phyloP scores from a whole-genome alignment of 2,329 filamentous ascomycete genomes.

The Trichoderma asperellum region DNA sequence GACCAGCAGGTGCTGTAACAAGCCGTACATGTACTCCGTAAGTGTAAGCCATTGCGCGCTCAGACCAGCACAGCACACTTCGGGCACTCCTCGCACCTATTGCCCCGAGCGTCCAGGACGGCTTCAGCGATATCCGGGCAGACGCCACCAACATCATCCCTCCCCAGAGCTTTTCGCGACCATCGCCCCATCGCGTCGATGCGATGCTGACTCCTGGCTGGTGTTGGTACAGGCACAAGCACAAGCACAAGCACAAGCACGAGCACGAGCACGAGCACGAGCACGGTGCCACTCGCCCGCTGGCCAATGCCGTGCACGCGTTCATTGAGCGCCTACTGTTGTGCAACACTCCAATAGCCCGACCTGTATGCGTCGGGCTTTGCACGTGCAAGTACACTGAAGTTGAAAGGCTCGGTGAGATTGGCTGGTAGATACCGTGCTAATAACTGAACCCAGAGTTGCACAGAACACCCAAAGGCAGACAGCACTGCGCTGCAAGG shows the following conservation, averaged over 20 bases:
- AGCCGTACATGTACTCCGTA: no score
- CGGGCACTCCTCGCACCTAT: background rate
- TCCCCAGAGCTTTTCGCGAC: background rate
- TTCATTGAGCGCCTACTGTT: background rate
- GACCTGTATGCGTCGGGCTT: background rate
- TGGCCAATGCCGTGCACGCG: conserved; percentile 19
- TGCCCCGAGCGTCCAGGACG: background rate
- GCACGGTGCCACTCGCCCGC: conserved; percentile 9
- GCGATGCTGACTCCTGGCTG: background rate
- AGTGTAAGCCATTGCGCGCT: background rate
- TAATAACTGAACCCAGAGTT: background rate
- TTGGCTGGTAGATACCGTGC: no score
- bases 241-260: background rate
- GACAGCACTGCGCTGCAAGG: background rate
- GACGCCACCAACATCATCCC: conserved; percentile 8
- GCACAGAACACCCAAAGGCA: background rate
- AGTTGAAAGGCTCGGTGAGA: background rate
- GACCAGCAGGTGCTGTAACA: background rate
- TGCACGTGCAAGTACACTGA: conserved; percentile 7
- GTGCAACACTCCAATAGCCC: conserved; percentile 15
- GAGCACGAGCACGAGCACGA: background rate
- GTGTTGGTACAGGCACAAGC: background rate
- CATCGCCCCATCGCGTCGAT: background rate
- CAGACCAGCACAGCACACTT: background rate
- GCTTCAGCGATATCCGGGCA: conserved; percentile 15